Base-by-base conservation (phyloP, 1,284 basidiomycete genomes). In the Cutaneotrichosporon arboriforme region DNA sequence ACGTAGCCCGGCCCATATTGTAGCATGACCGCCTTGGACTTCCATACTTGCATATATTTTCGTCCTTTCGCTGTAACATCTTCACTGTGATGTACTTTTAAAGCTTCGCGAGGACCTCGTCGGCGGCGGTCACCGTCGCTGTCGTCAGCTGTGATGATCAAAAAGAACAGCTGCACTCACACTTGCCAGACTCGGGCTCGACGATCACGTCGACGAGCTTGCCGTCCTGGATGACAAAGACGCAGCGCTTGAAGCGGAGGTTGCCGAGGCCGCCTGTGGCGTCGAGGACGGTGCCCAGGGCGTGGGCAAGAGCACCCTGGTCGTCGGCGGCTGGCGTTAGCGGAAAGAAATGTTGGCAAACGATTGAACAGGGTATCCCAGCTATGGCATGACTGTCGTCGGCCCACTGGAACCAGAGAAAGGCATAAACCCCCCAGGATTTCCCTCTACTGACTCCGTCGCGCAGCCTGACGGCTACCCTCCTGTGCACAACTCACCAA, bases 241-340 rank as follows among this genome's bases (percentile, higher is more conserved):
- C 63, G 56, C 75, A 41, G 54, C 84, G 85, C 81, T 86, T 84
- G 37, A 85, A 77, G 51, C 86, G 83, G 12, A 80, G 80, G 14
- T 77, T 79, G 42, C 86, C 86, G 22, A 89, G 79, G 23, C 82
- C 63, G 2, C 75, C 70, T 8, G 80, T 77, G 2, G 83, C 84
- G 63, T 87, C 85, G 58, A 86, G 82, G 49, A 83, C 66, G 53
- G 87, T 76, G 8, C 86, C 86, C 37, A 85, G 70, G 2, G 80
- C 76, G 13, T 79, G 74, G 31, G 79, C 76, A 65, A 86, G 83
- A 4, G 79, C 71, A 37, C 78, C 84, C 49, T 77, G 76, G 67
- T 88, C 85, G 64, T 89, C 86, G 17, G 84, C 82, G 60, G 85
- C 80, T 59, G 48, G 0, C 7, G 49, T 55, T 13, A 67, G 52